Evolutionary conservation across 2,329 filamentous ascomycete species (phyloP), one percentile per base, ranked within the genome.

Genomic region (Hypoxylon sp.): DNA sequence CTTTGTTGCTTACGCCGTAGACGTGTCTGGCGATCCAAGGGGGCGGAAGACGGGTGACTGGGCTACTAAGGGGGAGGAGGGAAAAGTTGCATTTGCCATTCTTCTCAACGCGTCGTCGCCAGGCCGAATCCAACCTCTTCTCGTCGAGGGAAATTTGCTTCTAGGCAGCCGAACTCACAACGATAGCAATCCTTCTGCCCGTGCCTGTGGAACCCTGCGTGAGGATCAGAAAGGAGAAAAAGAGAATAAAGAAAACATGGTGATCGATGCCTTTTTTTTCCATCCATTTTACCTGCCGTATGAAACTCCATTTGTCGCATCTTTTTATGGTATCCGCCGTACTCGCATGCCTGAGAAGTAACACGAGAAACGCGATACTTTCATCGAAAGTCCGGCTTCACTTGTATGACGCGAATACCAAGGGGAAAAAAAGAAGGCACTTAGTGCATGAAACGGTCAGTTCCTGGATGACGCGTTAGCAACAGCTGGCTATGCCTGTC

Each of bases 241-340:
- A 55, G 35, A 63, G 62, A n/a, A n/a, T n/a, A 67, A 61, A 56
- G 67, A 65, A 69, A 63, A 63, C 63, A 65, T 63, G 59, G 59
- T 68, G 66, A 65, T 67, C 54, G 66, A 66, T 70, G 66, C 70
- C 70, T 70, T 72, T 72, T 67, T 70, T 72, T 72, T 67, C 62
- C 69, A 67, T 67, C 69, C 69, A 70, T 65, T 69, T 67, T 73
- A 71, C 69, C 71, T 69, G 69, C 69, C 71, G 69, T 67, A 65
- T 63, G 62, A 64, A 71, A 73, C 70, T 71, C 68, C 67, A 64
- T 65, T 57, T 67, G 62, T 70, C 63, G 69, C 64, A 67, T 63
- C 55, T 69, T 68, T 67, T 68, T 64, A 59, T 71, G 67, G 62
- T 67, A 67, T 69, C 67, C 62, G 67, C 67, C 66, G 66, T 65